Evolutionary conservation across 176 grass and related monocot species (phyloP).

Genomic region (Olyra latifolia): DNA sequence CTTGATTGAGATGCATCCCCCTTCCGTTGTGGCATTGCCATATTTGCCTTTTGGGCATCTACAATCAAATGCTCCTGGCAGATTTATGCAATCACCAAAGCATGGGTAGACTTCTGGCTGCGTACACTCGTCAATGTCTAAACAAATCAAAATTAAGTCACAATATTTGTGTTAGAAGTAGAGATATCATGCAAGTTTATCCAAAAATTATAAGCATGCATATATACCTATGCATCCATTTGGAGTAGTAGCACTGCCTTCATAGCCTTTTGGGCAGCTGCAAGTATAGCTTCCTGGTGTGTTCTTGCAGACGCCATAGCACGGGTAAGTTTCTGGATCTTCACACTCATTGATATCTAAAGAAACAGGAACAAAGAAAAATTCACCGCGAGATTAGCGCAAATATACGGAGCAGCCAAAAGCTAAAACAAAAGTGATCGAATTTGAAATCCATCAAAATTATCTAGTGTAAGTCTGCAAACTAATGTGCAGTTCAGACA

Average conservation of each 20-base stretch:
- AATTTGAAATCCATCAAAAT: too few relatives aligned
- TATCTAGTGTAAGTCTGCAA: too few relatives aligned
- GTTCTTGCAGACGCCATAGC: slow-evolving; percentile 22
- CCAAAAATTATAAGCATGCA: too few relatives aligned
- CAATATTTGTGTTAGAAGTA: background rate
- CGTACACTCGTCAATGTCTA: slow-evolving; percentile 9
- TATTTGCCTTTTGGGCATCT: background rate
- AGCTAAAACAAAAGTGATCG: too few relatives aligned
- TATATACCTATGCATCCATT: slow-evolving; percentile 30
- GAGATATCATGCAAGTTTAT: background rate
- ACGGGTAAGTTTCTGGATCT: background rate
- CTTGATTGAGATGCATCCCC: background rate
- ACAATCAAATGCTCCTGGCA: background rate
- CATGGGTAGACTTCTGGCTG: background rate
- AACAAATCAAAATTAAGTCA: background rate
- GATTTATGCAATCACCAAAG: slow-evolving; percentile 7
- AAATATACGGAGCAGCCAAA: too few relatives aligned
- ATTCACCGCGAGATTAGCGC: background rate
- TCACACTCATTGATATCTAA: slow-evolving; percentile 39
- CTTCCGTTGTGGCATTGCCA: background rate
- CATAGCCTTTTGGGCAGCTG: background rate
- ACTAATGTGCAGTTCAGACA: too few relatives aligned
- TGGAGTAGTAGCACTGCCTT: background rate
- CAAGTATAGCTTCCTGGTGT: background rate
- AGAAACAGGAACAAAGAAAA: background rate